Conservation (phyloP, 1,284 basidiomycete species). For the Afroboletus lepidellus region DNA sequence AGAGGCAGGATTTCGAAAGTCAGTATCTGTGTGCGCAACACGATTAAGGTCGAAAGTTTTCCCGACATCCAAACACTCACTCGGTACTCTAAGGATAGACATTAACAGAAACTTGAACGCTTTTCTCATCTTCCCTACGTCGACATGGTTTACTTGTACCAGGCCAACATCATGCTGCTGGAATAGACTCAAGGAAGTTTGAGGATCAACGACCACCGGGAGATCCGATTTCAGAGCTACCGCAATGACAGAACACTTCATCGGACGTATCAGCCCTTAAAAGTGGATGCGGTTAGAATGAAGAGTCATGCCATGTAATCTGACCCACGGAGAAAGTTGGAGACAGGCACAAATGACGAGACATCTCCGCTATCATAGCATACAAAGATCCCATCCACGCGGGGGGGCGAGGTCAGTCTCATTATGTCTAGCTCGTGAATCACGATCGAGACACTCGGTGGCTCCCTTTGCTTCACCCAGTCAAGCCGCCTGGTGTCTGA, state of each 20-base stretch:
- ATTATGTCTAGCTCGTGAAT: slow-evolving; percentile 35
- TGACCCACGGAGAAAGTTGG: slow-evolving; percentile 59
- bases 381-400: slow-evolving; percentile 67
- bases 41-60: slow-evolving; percentile 6
- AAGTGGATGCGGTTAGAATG: slow-evolving; percentile 2
- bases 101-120: slow-evolving; percentile 67
- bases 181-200: slow-evolving; percentile 47
- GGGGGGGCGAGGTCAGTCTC: slow-evolving; percentile 46
- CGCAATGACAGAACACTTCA: slow-evolving; percentile 61
- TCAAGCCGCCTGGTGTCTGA: slow-evolving; percentile 34
- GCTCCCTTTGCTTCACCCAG: slow-evolving; percentile 34
- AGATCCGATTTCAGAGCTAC: slow-evolving; percentile 77
- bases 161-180: slow-evolving; percentile 64
- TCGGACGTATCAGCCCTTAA: slow-evolving; percentile 53
- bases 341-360: slow-evolving; percentile 60
- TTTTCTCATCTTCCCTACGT: slow-evolving; percentile 59
- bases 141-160: slow-evolving; percentile 55
- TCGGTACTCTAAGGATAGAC: slow-evolving; percentile 53
- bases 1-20: slow-evolving; percentile 68
- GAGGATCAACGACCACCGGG: slow-evolving; percentile 53
- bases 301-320: slow-evolving; percentile 7
- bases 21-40: slow-evolving; percentile 29
- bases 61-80: slow-evolving; percentile 36
- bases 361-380: slow-evolving; percentile 70
- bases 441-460: slow-evolving; percentile 29